Conservation (phyloP, 192 early-diverging fungal genomes). For the Linderina pennispora region DNA sequence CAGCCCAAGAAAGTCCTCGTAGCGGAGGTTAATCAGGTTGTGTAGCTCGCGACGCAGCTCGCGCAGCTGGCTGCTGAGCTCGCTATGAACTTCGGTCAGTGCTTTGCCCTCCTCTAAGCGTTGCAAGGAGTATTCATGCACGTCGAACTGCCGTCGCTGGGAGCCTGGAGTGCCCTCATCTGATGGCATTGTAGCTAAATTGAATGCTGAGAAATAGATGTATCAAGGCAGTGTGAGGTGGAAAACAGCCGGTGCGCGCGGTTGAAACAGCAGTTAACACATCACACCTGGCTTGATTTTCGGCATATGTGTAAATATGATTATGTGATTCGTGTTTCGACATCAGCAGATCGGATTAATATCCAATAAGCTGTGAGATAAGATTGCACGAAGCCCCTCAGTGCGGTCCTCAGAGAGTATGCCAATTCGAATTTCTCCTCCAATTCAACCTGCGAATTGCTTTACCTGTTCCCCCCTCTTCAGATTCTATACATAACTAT, state of each 20-base stretch:
- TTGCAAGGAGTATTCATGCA: slow-evolving; percentile 13
- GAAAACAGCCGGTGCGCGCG: no score
- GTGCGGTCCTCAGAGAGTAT: no score
- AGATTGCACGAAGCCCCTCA: no score
- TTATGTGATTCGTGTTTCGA: no score
- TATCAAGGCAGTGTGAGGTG: no score
- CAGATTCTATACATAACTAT: neutral
- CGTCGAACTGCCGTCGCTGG: slow-evolving; percentile 11
- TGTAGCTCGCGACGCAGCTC: slow-evolving; percentile 14
- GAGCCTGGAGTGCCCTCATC: slow-evolving; percentile 10
- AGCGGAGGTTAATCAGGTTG: slow-evolving; percentile 21
- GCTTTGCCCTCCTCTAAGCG: slow-evolving; percentile 17
- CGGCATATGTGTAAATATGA: no score
- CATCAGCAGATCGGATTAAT: no score
- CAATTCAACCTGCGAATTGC: neutral
- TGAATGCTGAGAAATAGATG: no score
- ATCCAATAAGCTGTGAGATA: no score
- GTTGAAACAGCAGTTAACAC: no score
- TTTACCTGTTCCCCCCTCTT: neutral
- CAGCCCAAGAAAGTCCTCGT: slow-evolving; percentile 37
- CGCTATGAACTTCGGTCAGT: slow-evolving; percentile 12
- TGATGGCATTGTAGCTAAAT: slow-evolving; percentile 21
- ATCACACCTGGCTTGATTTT: no score
- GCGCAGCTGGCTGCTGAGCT: slow-evolving; percentile 16
- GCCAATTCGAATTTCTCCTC: neutral